These are phyloP conservation scores for Aspergillus saccharolyticus DNA, from an alignment of 495 filamentous ascomycete species.

Conservation along the genomic window DNA sequence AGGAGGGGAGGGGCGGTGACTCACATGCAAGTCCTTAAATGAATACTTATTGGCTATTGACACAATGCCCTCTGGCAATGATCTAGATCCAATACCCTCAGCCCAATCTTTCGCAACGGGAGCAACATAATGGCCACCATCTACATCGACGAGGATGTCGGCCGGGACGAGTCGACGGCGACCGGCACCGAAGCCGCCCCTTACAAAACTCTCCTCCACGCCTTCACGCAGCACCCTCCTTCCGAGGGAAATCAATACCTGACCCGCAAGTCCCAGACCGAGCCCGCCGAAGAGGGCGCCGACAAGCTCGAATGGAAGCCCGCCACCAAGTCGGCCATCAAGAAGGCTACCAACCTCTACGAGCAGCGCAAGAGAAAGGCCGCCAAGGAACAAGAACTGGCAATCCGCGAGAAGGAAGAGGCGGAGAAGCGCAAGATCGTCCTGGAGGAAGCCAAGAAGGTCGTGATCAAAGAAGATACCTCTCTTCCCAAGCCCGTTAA, in stretches of 20 bases:
- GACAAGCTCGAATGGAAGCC: slow-evolving; percentile 67
- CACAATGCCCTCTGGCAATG: not conserved
- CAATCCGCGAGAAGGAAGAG: slow-evolving; percentile 67
- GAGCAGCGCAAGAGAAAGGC: slow-evolving; percentile 75
- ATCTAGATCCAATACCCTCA: not conserved
- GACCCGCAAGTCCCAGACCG: slow-evolving; percentile 63
- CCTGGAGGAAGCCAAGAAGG: slow-evolving; percentile 83
- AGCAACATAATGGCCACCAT: slow-evolving; percentile 43
- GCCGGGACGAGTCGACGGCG: slow-evolving; percentile 62
- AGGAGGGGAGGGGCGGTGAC: not conserved
- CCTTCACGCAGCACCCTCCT: slow-evolving; percentile 66
- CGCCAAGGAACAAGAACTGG: slow-evolving; percentile 61
- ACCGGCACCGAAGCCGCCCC: slow-evolving; percentile 66
- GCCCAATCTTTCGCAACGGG: slow-evolving; percentile 1
- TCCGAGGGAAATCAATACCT: slow-evolving; percentile 57
- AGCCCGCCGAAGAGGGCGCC: slow-evolving; percentile 53
- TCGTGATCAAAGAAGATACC: slow-evolving; percentile 73
- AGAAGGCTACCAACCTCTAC: slow-evolving; percentile 70
- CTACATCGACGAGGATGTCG: slow-evolving; percentile 76
- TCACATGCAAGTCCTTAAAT: not conserved
- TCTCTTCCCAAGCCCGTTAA: slow-evolving; percentile 72
- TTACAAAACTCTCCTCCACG: slow-evolving; percentile 75
- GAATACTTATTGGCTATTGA: not conserved
- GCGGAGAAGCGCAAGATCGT: slow-evolving; percentile 59
- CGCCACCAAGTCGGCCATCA: slow-evolving; percentile 73